A percentile compares a stretch with the other conserved stretches of the same genome.
Conservation (phyloP, 2,329 filamentous ascomycete genomes). For the Plenodomus biglobosus region DNA sequence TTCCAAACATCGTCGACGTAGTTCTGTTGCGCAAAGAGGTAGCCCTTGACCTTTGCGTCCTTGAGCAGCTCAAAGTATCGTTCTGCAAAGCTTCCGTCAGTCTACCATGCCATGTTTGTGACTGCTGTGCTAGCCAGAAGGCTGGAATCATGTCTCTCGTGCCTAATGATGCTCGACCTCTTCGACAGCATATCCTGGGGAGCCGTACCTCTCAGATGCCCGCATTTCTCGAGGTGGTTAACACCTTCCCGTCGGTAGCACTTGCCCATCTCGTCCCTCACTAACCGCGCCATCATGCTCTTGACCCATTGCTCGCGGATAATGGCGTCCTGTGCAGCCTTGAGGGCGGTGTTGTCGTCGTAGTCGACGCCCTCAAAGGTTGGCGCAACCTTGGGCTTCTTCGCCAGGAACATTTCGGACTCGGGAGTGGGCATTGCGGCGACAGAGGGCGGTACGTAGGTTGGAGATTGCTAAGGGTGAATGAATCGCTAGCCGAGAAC, state of each 20-base stretch:
- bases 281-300: conserved; percentile 83
- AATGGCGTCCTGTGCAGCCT: conserved; percentile 79
- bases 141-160: not conserved
- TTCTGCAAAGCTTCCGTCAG: conserved; percentile 55
- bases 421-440: conserved; percentile 76
- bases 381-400: conserved; percentile 78
- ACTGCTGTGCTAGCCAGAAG: not conserved
- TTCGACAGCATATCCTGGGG: not conserved
- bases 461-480: not conserved
- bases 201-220: conserved; percentile 70
- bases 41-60: conserved; percentile 75
- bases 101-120: not conserved
- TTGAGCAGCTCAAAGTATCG: conserved; percentile 78
- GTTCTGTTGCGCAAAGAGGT: conserved; percentile 78
- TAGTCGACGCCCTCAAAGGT: conserved; percentile 87
- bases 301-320: conserved; percentile 86
- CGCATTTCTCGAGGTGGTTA: conserved; percentile 88
- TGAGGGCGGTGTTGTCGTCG: conserved; percentile 77
- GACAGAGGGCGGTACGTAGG: not conserved
- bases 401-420: conserved; percentile 76
- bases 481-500: not conserved
- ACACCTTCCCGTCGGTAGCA: conserved; percentile 83
- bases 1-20: conserved; percentile 55
- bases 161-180: not conserved
- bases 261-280: conserved; percentile 80